Evolutionary conservation across 306 rosid species (phyloP), one percentile per base, ranked within the genome.

Genomic region (Fragaria iinumae): DNA sequence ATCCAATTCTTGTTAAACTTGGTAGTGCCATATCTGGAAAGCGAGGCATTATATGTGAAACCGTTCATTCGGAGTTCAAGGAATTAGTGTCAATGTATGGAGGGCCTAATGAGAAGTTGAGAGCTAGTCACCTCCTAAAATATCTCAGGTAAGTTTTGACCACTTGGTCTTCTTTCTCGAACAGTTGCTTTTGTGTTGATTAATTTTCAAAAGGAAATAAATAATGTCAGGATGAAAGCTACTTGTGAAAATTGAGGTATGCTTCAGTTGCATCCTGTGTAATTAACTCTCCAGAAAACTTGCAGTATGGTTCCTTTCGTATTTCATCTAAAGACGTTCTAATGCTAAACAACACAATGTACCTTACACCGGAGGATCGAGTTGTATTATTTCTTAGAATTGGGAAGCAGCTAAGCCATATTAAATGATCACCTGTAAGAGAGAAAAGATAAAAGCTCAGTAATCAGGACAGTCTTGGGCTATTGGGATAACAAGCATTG

Each of bases 51-150:
- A 88, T 92, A 63, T 92, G 98, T 83, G 87, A 87, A 76, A 81
- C 89, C 81, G 97, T 88, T 82, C 90, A 62, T 75, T 77, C 77
- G 55, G 98, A 92, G 84, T 90, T 95, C 87, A 88, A 87, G 87
- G 90, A 90, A 76, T 84, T 95, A 76, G 88, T 90, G 29, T 48
- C 56, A 27, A 90, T 92, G 96, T 92, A 94, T 76, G 98, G 98
- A 79, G 98, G 98, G 71, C 89, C 92, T 64, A 83, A 84, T 52
- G 98, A 95, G 82, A 92, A 90, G 76, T 87, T 82, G 71, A 87
- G 96, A 82, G 92, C 97, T 78, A 85, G 85, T 59, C 83, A 79
- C 44, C 84, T 95, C 77, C 86, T 90, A 71, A 87, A 84, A 62
- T 76, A 76, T 80, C 90, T 94, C 74, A 86, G 70, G 97, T 90